phyloP scores from a whole-genome alignment of 345 rosid genomes.

The Sonneratia caseolaris region DNA sequence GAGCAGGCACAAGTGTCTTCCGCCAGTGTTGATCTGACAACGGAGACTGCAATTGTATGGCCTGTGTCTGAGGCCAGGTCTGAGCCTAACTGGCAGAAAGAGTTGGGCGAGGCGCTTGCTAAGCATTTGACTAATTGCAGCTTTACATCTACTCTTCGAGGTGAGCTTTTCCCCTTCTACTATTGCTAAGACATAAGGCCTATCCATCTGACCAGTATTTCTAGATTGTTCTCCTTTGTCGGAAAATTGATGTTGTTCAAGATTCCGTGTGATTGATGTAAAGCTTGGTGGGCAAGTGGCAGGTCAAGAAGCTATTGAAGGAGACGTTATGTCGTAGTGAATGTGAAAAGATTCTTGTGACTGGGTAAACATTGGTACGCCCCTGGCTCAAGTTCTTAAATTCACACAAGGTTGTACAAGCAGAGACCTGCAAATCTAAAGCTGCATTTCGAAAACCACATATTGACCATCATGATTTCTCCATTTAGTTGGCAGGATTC shows the following conservation, averaged over 20 bases:
- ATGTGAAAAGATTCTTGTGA: conserved; percentile 27
- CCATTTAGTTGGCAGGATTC: conserved; percentile 43
- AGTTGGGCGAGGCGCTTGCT: conserved; percentile 82
- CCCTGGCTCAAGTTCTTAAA: conserved; percentile 24
- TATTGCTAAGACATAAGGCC: neutral
- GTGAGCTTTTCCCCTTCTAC: conserved; percentile 22
- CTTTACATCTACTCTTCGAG: conserved; percentile 71
- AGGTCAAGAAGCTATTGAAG: conserved; percentile 73
- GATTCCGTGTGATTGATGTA: conserved; percentile 26
- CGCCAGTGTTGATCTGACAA: conserved; percentile 80
- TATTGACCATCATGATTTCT: conserved; percentile 31
- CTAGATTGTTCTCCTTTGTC: neutral
- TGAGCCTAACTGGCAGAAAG: conserved; percentile 62
- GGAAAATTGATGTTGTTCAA: conserved; percentile 9
- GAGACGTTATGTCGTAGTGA: conserved; percentile 43
- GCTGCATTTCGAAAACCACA: conserved; percentile 15
- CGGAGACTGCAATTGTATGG: conserved; percentile 92
- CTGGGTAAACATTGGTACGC: conserved; percentile 60
- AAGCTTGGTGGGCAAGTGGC: conserved; percentile 58
- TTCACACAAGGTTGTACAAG: neutral
- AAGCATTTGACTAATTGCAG: conserved; percentile 80
- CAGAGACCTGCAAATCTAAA: too few species aligned
- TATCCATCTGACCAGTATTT: neutral
- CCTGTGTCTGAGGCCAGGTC: conserved; percentile 71
- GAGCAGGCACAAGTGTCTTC: conserved; percentile 83